A percentile compares a stretch with the other conserved stretches of the same genome.
These are phyloP conservation scores for Suillus clintonianus DNA, from an alignment of 768 basidiomycete genomes.

Conservation along the genomic window DNA sequence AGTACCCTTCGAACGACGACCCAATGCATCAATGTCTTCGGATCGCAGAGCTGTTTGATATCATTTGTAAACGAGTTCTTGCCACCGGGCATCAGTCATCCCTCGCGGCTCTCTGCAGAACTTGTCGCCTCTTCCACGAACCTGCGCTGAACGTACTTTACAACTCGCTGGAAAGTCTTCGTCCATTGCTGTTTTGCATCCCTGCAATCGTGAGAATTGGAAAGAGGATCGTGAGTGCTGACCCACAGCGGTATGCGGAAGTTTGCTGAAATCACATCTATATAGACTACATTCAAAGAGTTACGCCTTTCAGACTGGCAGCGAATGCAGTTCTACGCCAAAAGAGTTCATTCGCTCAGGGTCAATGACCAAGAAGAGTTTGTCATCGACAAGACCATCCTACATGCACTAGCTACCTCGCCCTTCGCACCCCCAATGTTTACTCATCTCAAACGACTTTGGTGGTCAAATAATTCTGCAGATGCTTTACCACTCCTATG, in stretches of 20 bases:
- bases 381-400: background rate
- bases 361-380: conserved; percentile 1
- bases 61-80: background rate
- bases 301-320: background rate
- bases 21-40: conserved; percentile 1
- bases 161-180: background rate
- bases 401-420: background rate
- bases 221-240: background rate
- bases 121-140: conserved; percentile 1
- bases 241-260: background rate
- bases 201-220: background rate
- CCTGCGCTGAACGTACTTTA: conserved; percentile 1
- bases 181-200: background rate
- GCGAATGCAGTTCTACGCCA: conserved; percentile 1
- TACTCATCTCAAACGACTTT: background rate
- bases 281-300: background rate
- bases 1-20: background rate
- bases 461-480: conserved; percentile 2
- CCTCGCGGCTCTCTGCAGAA: conserved; percentile 1
- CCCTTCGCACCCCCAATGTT: background rate
- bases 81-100: background rate
- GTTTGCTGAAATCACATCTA: background rate
- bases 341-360: background rate
- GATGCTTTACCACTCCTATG: conserved; percentile 2
- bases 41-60: background rate